A percentile compares a stretch with the other conserved stretches of the same genome.
Conservation (phyloP, 331 rosid genomes). For the Pyrus hybrid region DNA sequence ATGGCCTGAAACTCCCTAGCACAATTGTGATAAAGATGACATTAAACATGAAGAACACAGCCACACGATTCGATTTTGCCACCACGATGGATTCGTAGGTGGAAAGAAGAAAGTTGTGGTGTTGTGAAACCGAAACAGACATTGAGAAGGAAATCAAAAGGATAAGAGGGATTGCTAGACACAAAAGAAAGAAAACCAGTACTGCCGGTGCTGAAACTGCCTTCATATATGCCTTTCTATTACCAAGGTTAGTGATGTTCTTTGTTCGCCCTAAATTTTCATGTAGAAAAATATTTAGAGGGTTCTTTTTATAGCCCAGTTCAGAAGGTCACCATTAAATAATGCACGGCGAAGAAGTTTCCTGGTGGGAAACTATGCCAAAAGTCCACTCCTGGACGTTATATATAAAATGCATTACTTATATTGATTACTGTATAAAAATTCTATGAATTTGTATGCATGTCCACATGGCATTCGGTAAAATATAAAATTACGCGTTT, state of each 20-base stretch:
- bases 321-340: neutral
- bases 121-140: conserved; percentile 1
- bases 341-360: neutral
- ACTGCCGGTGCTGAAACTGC: neutral
- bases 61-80: conserved; percentile 7
- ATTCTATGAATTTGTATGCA: neutral
- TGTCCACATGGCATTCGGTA: neutral
- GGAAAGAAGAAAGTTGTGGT: conserved; percentile 6
- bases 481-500: neutral
- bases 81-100: conserved; percentile 10
- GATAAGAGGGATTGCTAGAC: neutral
- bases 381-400: neutral
- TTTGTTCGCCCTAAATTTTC: neutral
- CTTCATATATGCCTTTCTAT: conserved; percentile 1
- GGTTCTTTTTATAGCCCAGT: neutral
- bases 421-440: neutral
- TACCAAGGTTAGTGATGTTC: neutral
- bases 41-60: conserved; percentile 12
- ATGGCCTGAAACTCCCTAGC: conserved; percentile 9
- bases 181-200: neutral
- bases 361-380: conserved; percentile 8
- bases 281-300: neutral
- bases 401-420: neutral
- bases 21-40: conserved; percentile 5
- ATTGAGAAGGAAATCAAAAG: neutral